A percentile compares a stretch with the other conserved stretches of the same genome.
Conservation (phyloP, 805 yeast genomes). For the Metschnikowia bowlesiae region DNA sequence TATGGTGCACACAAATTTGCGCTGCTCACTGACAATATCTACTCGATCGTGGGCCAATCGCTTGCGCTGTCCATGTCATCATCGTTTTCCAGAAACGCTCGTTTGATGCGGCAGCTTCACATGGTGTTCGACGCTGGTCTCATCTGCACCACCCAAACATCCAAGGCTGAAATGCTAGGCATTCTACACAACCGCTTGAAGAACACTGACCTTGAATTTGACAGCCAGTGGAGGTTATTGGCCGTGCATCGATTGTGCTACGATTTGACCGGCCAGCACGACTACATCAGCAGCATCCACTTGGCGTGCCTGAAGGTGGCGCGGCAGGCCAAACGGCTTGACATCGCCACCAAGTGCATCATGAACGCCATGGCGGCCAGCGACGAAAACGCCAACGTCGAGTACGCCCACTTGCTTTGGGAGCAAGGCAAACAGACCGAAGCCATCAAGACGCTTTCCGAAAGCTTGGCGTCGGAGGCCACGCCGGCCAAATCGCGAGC, state of each 20-base stretch:
- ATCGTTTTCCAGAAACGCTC: conserved; percentile 33
- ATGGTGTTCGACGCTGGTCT: conserved; percentile 30
- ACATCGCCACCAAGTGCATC: conserved; percentile 65
- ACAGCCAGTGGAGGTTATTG: conserved; percentile 54
- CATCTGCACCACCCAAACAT: conserved; percentile 16
- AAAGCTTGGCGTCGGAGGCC: conserved; percentile 26
- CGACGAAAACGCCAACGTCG: conserved; percentile 53
- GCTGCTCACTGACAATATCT: conserved; percentile 46
- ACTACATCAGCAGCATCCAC: conserved; percentile 46
- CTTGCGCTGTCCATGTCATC: conserved; percentile 41
- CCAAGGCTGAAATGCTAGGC: conserved; percentile 15
- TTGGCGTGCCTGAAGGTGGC: conserved; percentile 60
- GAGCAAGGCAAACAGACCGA: conserved; percentile 81
- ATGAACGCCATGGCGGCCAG: conserved; percentile 51
- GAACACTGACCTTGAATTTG: conserved; percentile 45
- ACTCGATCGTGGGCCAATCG: conserved; percentile 55
- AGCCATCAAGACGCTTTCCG: conserved; percentile 64
- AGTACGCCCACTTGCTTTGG: conserved; percentile 83
- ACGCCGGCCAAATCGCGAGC: conserved; percentile 22
- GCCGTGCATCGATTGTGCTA: conserved; percentile 53
- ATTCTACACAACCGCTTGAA: conserved; percentile 26
- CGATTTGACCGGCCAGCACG: conserved; percentile 22
- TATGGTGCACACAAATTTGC: conserved; percentile 31
- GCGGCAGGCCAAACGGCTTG: conserved; percentile 62
- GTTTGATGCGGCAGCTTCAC: conserved; percentile 36